phyloP scores from a whole-genome alignment of 2,329 filamentous ascomycete genomes.

The Talaromyces albobiverticillius region DNA sequence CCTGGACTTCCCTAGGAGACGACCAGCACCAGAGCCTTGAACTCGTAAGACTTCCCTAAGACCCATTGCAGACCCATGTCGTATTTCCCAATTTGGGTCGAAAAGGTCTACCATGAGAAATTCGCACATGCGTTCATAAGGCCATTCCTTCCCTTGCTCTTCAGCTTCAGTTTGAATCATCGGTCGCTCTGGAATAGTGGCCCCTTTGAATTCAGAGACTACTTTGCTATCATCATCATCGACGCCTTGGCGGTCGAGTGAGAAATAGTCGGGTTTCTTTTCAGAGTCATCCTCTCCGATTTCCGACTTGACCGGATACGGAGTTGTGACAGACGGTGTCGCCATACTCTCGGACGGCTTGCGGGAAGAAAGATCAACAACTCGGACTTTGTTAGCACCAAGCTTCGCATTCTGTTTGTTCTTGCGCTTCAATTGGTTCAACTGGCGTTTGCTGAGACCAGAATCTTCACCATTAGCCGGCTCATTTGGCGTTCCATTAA shows the following conservation, averaged over 20 bases:
- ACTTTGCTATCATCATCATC: slow-evolving; percentile 93
- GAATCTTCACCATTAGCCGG: slow-evolving; percentile 60
- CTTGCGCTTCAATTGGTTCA: slow-evolving; percentile 93
- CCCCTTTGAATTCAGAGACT: slow-evolving; percentile 92
- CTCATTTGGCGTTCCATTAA: slow-evolving; percentile 47
- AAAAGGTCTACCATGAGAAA: slow-evolving; percentile 93
- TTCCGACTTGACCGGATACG: slow-evolving; percentile 60
- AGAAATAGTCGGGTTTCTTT: slow-evolving; percentile 81
- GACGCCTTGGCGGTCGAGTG: slow-evolving; percentile 71
- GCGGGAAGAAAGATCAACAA: slow-evolving; percentile 79
- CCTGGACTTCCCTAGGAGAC: slow-evolving; percentile 66
- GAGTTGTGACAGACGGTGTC: slow-evolving; percentile 49
- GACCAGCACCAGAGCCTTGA: slow-evolving; percentile 86
- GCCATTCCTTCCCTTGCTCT: slow-evolving; percentile 82
- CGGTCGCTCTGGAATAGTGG: slow-evolving; percentile 75
- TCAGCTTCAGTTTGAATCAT: slow-evolving; percentile 75
- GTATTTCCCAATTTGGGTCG: slow-evolving; percentile 89
- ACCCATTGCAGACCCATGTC: slow-evolving; percentile 94
- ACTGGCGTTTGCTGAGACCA: slow-evolving; percentile 82
- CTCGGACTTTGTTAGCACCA: slow-evolving; percentile 82
- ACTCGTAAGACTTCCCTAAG: slow-evolving; percentile 85
- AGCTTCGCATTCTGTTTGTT: slow-evolving; percentile 86
- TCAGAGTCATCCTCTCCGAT: slow-evolving; percentile 58
- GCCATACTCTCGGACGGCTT: slow-evolving; percentile 64
- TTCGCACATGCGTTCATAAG: slow-evolving; percentile 88